Percentiles rank a stretch among this genome's conserved stretches.
Evolutionary conservation across 2,329 filamentous ascomycete species (phyloP).

Genomic region (Epichloe brachyelytri): DNA sequence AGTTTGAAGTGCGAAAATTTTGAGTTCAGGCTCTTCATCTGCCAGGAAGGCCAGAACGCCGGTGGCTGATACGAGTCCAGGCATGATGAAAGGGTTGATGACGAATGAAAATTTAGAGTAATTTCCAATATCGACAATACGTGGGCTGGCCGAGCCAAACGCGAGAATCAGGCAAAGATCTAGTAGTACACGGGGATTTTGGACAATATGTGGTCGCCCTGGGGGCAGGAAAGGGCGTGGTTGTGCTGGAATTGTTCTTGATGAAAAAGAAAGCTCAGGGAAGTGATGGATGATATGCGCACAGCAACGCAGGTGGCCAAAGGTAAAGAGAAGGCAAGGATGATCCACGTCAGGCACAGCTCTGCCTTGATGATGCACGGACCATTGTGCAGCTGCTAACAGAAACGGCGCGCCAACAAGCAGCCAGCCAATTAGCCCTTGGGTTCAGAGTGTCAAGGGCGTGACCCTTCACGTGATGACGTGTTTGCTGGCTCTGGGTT

Average conservation of each 20-base stretch:
- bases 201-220: not conserved
- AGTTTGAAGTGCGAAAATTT: conserved; percentile 87
- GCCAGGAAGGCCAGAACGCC: conserved; percentile 91
- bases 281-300: not conserved
- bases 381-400: conserved; percentile 1
- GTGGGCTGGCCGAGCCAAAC: not conserved
- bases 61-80: conserved; percentile 84
- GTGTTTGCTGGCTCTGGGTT: not conserved
- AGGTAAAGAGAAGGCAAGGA: conserved; percentile 11
- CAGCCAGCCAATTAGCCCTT: not conserved
- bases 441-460: not conserved
- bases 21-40: conserved; percentile 87
- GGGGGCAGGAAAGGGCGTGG: not conserved
- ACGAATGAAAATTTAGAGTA: conserved; percentile 2
- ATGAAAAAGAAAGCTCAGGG: not conserved
- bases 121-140: not conserved
- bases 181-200: not conserved
- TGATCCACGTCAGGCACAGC: conserved; percentile 34
- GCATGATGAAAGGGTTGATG: conserved; percentile 44
- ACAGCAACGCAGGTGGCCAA: not conserved
- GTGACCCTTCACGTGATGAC: conserved; percentile 2
- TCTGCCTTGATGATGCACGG: conserved; percentile 19
- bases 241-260: not conserved
- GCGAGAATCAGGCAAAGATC: too few species aligned
- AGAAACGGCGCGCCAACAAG: not conserved